Evolutionary conservation across 768 basidiomycete genomes (phyloP).

Genomic region (Leucocoprinus sp.): DNA sequence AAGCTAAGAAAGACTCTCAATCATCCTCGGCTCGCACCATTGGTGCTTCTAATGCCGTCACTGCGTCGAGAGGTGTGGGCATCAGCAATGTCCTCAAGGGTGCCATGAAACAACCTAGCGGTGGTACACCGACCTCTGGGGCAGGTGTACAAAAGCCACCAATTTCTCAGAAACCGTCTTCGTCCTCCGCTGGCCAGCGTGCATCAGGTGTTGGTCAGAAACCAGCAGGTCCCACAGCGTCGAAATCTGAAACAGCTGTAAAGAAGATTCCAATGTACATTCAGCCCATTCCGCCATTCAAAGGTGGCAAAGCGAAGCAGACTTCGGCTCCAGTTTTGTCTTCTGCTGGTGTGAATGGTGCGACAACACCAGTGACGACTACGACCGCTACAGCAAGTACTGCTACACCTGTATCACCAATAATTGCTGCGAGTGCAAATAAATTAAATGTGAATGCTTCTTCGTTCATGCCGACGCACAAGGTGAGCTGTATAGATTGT

Average conservation of each 20-base stretch:
- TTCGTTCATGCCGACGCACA: constrained; percentile 84
- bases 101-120: constrained; percentile 18
- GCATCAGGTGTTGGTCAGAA: constrained; percentile 18
- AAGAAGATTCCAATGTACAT: constrained; percentile 73
- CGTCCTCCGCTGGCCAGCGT: background rate
- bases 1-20: constrained; percentile 58
- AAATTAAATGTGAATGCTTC: constrained; percentile 85
- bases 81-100: constrained; percentile 18
- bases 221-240: constrained; percentile 19
- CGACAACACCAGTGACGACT: constrained; percentile 16
- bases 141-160: constrained; percentile 11
- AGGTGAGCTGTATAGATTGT: constrained; percentile 36
- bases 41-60: constrained; percentile 47
- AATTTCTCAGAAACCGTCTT: constrained; percentile 7
- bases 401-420: constrained; percentile 39
- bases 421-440: constrained; percentile 33
- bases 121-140: constrained; percentile 18
- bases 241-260: constrained; percentile 12
- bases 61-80: constrained; percentile 35
- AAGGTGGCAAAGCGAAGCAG: constrained; percentile 42
- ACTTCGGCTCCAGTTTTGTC: constrained; percentile 7
- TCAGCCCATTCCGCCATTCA: constrained; percentile 87
- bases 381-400: constrained; percentile 17
- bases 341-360: constrained; percentile 13
- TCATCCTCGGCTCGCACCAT: constrained; percentile 65